Percentiles rank a stretch among this genome's conserved stretches.
phyloP scores from a whole-genome alignment of 495 filamentous ascomycete genomes.

The Hypoxylon fragiforme region DNA sequence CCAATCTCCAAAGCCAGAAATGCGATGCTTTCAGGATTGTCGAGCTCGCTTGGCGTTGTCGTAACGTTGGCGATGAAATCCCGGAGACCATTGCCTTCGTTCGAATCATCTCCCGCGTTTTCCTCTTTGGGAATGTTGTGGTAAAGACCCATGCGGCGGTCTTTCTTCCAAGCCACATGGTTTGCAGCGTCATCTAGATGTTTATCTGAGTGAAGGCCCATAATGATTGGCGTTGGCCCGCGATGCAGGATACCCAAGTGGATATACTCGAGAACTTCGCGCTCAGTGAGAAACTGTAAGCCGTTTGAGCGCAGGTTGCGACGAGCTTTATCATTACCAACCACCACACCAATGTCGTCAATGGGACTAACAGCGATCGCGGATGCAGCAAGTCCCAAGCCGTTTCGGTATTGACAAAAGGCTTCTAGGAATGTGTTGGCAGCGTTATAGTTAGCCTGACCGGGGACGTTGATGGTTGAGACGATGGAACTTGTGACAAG shows the following conservation, averaged over 20 bases:
- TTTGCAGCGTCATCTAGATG: background rate
- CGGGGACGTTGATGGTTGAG: slow-evolving; percentile 28
- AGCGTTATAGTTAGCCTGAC: slow-evolving; percentile 47
- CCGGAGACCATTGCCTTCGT: background rate
- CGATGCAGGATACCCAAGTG: slow-evolving; percentile 11
- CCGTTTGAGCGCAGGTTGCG: background rate
- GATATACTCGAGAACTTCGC: slow-evolving; percentile 11
- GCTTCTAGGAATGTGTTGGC: slow-evolving; percentile 47
- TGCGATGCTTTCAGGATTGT: slow-evolving; percentile 3
- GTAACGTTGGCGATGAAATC: background rate
- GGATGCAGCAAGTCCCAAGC: slow-evolving; percentile 32
- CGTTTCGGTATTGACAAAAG: slow-evolving; percentile 22
- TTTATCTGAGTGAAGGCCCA: background rate
- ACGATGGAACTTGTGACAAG: slow-evolving; percentile 34
- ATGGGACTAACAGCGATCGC: slow-evolving; percentile 40
- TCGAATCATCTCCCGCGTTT: background rate
- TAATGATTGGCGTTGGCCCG: background rate
- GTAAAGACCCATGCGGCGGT: background rate
- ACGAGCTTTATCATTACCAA: background rate
- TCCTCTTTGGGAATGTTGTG: background rate
- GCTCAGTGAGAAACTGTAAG: slow-evolving; percentile 5
- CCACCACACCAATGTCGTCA: slow-evolving; percentile 37
- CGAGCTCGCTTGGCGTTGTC: background rate
- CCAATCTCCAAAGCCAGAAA: slow-evolving; percentile 5
- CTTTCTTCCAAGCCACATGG: background rate